Conservation (phyloP, 352 stramenopile species). For the Phytopythium ostracodes region DNA sequence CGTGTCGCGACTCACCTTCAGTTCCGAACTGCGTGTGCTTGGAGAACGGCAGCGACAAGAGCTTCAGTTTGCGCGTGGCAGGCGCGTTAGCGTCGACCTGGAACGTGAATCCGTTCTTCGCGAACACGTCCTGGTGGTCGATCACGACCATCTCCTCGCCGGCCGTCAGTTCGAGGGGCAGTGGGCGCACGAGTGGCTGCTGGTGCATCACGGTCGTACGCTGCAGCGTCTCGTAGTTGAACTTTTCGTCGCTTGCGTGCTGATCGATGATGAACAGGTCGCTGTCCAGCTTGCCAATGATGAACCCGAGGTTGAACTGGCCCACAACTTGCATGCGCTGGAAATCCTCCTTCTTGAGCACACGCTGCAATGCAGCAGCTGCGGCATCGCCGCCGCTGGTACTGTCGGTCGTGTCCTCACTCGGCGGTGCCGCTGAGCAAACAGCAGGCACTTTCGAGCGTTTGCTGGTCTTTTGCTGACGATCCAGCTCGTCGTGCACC, state of each 20-base stretch:
- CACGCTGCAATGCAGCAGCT: constrained; percentile 54
- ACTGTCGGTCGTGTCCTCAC: constrained; percentile 8
- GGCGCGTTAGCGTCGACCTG: constrained; percentile 40
- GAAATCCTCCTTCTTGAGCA: constrained; percentile 92
- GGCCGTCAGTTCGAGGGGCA: constrained; percentile 90
- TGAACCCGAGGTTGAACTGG: constrained; percentile 99
- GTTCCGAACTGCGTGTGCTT: constrained; percentile 86
- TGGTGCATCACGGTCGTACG: constrained; percentile 91
- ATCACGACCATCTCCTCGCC: constrained; percentile 93
- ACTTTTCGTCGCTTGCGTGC: constrained; percentile 96
- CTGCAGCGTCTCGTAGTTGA: constrained; percentile 73
- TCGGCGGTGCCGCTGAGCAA: constrained; percentile 26
- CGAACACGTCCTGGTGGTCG: constrained; percentile 93
- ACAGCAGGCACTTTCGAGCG: constrained; percentile 30
- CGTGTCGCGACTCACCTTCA: constrained; percentile 34
- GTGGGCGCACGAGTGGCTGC: constrained; percentile 92
- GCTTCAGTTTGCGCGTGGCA: constrained; percentile 54
- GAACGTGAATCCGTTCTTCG: constrained; percentile 93
- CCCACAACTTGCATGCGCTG: constrained; percentile 90
- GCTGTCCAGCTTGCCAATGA: constrained; percentile 87
- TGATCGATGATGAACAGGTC: constrained; percentile 99
- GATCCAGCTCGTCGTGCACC: constrained; percentile 28
- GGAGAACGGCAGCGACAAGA: constrained; percentile 82
- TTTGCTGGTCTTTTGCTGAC: constrained; percentile 12
- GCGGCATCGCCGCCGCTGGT: constrained; percentile 34